Evolutionary conservation across 345 rosid species (phyloP), one percentile per base, ranked within the genome.

Genomic region (Syzygium aqueum): DNA sequence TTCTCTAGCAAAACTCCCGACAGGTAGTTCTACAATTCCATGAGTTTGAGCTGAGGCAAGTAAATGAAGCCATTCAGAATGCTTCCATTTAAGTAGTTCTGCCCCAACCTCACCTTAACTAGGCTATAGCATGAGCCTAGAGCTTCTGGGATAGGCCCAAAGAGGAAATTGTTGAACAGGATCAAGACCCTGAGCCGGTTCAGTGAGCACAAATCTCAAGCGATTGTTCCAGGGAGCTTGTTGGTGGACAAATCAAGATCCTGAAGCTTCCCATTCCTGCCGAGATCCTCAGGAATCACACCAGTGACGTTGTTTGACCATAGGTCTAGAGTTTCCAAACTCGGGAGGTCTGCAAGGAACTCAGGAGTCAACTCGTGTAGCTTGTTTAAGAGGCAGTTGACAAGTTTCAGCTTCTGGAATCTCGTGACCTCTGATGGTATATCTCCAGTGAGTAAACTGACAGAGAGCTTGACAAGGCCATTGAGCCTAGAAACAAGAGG

Each of bases 221-320:
- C 95, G 89, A 95, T 91, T 43, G 83, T 88, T 59, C 97, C 97
- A 0, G 97, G 93, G 53, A 95, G 95, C 93, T 94, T 95, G 88
- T 94, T 94, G 88, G 93, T 90, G n/a, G 97, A 95, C 84, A 95
- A 89, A 86, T 95, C 97, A 27, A 95, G 92, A 51, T 73, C 85
- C 43, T 87, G 90, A 51, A 95, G 92, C 90, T 87, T 92, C 85
- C 94, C 92, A 30, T 92, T 93, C 51, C 77, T 86, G 73, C 97
- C 96, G 28, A 95, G 94, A 67, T 89, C 91, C 52, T 89, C 85
- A 10, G 97, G 97, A 61, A 95, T 94, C 56, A 87, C 85, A 14
- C 97, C 97, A 0, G 96, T 94, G 91, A 95, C 90, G 88, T 95
- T 95, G 91, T 95, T 95, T 84, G 77, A 86, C 97, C 97, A 95